Evolutionary conservation across 139 green algal species (phyloP).

Genomic region (Protoeuglena noctilucae): DNA sequence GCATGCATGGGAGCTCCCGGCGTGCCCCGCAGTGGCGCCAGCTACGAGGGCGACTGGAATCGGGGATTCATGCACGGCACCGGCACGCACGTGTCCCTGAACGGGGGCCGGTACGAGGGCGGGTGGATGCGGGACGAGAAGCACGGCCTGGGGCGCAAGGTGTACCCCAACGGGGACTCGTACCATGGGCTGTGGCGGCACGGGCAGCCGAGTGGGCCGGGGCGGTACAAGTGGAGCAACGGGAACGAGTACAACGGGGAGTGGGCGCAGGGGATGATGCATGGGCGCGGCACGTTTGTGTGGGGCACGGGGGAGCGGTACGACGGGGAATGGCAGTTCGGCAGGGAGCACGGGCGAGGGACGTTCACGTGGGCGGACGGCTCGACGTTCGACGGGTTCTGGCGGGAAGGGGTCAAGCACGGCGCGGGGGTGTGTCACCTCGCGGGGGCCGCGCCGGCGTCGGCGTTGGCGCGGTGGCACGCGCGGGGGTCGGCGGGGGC

Average conservation of each 20-base stretch:
- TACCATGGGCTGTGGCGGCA: slow-evolving; percentile 52
- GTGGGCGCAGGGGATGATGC: slow-evolving; percentile 60
- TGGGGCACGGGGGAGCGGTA: slow-evolving; percentile 70
- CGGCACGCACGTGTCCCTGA: slow-evolving; percentile 28
- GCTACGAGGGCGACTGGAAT: slow-evolving; percentile 56
- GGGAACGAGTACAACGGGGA: slow-evolving; percentile 74
- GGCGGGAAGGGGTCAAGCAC: slow-evolving; percentile 51
- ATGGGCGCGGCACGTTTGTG: slow-evolving; percentile 71
- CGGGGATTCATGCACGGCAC: slow-evolving; percentile 59
- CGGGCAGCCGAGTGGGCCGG: slow-evolving; percentile 13
- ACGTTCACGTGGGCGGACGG: slow-evolving; percentile 71
- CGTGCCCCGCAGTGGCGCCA: too few relatives aligned
- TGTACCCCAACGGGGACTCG: slow-evolving; percentile 50
- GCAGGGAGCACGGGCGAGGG: slow-evolving; percentile 52
- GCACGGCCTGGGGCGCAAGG: slow-evolving; percentile 63
- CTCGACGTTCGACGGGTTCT: slow-evolving; percentile 69
- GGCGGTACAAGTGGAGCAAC: slow-evolving; percentile 32
- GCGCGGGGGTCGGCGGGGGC: too few relatives aligned
- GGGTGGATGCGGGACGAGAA: slow-evolving; percentile 48
- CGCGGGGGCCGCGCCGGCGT: slow-evolving; percentile 20
- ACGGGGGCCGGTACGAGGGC: slow-evolving; percentile 14
- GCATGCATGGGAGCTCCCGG: too few relatives aligned
- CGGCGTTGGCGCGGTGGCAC: background rate
- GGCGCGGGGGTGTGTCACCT: slow-evolving; percentile 46
- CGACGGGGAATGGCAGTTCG: slow-evolving; percentile 64